phyloP scores from a whole-genome alignment of 2,329 filamentous ascomycete species.

The Rasamsonia emersonii region DNA sequence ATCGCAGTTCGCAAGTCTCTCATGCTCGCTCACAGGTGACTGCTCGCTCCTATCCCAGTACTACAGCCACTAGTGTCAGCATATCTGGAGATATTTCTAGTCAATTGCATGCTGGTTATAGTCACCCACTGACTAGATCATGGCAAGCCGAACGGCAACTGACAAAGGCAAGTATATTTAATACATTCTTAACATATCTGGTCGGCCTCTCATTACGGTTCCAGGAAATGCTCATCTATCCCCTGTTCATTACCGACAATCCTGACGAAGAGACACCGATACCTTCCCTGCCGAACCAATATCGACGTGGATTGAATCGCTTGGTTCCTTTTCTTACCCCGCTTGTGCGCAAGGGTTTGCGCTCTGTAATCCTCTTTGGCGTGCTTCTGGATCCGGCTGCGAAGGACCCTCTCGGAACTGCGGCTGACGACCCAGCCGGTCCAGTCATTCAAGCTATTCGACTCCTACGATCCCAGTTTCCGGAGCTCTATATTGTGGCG shows the following conservation, averaged over 20 bases:
- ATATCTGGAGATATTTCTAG: constrained; percentile 63
- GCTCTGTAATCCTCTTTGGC: constrained; percentile 91
- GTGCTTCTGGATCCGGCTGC: constrained; percentile 71
- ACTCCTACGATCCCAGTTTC: constrained; percentile 74
- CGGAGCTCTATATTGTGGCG: constrained; percentile 78
- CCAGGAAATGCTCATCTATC: constrained; percentile 97
- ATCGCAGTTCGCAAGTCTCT: constrained; percentile 36
- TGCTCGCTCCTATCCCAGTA: constrained; percentile 39
- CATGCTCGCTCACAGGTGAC: constrained; percentile 28
- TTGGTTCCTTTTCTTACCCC: constrained; percentile 76
- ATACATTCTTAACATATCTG: too few species aligned
- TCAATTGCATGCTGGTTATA: constrained; percentile 75
- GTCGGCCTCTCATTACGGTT: too few species aligned
- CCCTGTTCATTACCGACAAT: constrained; percentile 89
- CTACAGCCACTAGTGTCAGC: constrained; percentile 42
- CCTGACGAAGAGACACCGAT: constrained; percentile 88
- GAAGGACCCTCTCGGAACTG: constrained; percentile 86
- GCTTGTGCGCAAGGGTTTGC: constrained; percentile 79
- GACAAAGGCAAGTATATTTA: constrained; percentile 59
- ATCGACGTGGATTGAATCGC: constrained; percentile 79
- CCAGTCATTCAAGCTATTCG: constrained; percentile 85
- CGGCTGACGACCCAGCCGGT: constrained; percentile 85
- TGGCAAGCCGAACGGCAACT: constrained; percentile 81
- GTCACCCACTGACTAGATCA: constrained; percentile 66
- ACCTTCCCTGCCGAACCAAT: constrained; percentile 81